These are phyloP conservation scores for Fraxinus ornus DNA, from an alignment of 305 asterid genomes.

Conservation along the genomic window DNA sequence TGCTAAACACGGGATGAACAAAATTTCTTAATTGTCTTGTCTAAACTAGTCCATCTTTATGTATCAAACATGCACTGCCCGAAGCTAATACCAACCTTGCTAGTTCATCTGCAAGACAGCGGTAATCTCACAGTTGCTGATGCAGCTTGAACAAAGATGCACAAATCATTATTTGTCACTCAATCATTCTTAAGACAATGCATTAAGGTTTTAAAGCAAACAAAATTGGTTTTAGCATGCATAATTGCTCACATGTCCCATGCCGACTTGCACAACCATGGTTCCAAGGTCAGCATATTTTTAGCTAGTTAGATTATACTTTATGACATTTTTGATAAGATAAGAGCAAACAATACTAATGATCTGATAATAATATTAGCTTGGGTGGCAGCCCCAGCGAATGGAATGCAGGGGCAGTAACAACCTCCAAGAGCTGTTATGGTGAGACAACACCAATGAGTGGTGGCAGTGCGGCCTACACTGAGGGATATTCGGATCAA, in stretches of 20 bases:
- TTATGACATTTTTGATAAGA: background rate
- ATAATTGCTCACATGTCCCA: background rate
- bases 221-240: background rate
- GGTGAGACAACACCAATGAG: constrained; percentile 71
- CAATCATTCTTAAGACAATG: background rate
- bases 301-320: background rate
- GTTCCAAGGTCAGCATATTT: background rate
- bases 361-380: background rate
- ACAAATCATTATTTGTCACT: background rate
- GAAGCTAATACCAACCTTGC: too few relatives aligned
- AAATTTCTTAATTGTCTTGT: too few relatives aligned
- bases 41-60: too few relatives aligned
- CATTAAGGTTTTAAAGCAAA: background rate
- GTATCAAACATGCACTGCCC: too few relatives aligned
- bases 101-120: constrained; percentile 2
- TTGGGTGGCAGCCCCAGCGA: constrained; percentile 67
- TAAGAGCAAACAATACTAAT: background rate
- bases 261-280: background rate
- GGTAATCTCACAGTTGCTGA: constrained; percentile 23
- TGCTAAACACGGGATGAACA: too few relatives aligned
- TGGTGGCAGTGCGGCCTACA: constrained; percentile 37
- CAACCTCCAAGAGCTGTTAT: constrained; percentile 69
- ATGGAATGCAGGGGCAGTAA: constrained; percentile 64
- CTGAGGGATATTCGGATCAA: constrained; percentile 56
- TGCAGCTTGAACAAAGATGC: constrained; percentile 21